Base-by-base conservation (phyloP, 2,329 filamentous ascomycete species). In the Mycosphaerella sp. region DNA sequence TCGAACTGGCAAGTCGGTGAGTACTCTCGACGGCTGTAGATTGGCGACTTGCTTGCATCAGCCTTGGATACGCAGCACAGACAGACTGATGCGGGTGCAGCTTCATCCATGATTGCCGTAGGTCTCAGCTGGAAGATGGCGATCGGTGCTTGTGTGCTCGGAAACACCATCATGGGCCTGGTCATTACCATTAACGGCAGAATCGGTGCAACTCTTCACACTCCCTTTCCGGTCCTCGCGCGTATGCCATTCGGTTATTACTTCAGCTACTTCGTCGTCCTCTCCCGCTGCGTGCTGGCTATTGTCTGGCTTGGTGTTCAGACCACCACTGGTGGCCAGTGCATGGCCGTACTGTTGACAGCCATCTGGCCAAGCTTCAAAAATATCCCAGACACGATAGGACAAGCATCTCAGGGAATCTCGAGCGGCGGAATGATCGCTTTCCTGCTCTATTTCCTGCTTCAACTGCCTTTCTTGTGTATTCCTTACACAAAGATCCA, bases 331-430 rank as follows among this genome's bases (percentile, higher is more conserved):
- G 63, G 60, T 7, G 59, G 56, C 5, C 58, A 62, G 30, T 60
- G 58, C 37, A 62, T 62, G 53, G 51, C 49, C 13, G 55, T 63
- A 7, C 44, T 64, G 32, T 53, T 64, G 27, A 59, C 54, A 21
- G 75, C 77, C 0, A 79, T 80, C 55, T 81, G 79, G 76, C 79
- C 80, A 0, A 76, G 73, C 13, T 82, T 79, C 56, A 64, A 69
- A 0, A 70, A 68, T 0, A 70, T 82, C 10, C 69, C 71, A 0
- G 81, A 83, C 57, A 65, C 68, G 16, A 73, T 83, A 4, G 30
- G 30, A 14, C 71, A 77, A 0, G 67, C 64, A 1, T 65, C 59
- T 10, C 70, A 76, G 40, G 79, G 79, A 12, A 80, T 81, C 35
- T 75, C 74, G 2, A 79, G 75, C 1, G 70, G 76, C 47, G 76